These are phyloP conservation scores for Barnettozyma vustinii DNA, from an alignment of 805 yeast genomes.

Conservation along the genomic window DNA sequence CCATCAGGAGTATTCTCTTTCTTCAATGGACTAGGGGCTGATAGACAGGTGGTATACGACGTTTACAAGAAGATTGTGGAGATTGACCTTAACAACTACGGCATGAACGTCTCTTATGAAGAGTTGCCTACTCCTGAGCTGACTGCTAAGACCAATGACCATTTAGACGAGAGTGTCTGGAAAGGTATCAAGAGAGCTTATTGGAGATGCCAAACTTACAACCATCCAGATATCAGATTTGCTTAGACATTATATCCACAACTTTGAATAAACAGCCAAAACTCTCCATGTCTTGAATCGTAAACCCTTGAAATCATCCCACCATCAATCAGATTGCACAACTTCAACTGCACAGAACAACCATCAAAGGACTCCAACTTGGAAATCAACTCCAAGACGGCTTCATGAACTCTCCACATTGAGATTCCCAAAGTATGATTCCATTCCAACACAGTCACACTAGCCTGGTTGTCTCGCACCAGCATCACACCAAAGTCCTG, in stretches of 20 bases:
- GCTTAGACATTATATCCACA: constrained; percentile 9
- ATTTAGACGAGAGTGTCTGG: constrained; percentile 46
- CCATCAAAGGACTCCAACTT: neutral
- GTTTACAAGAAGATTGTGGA: constrained; percentile 82
- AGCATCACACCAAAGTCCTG: neutral
- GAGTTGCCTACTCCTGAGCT: constrained; percentile 42
- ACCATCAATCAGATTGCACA: constrained; percentile 1
- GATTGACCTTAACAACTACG: constrained; percentile 73
- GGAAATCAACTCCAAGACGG: neutral
- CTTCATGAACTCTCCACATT: neutral
- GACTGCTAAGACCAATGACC: constrained; percentile 31
- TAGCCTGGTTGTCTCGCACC: neutral
- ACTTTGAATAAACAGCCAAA: neutral
- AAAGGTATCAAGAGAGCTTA: constrained; percentile 55
- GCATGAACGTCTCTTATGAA: constrained; percentile 56
- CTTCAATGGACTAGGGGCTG: constrained; percentile 89
- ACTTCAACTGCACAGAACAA: neutral
- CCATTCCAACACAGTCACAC: neutral
- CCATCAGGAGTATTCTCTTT: constrained; percentile 84
- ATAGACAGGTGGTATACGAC: constrained; percentile 66
- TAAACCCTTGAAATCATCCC: neutral
- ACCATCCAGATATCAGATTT: constrained; percentile 59
- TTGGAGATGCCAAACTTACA: constrained; percentile 65
- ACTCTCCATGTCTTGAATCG: neutral
- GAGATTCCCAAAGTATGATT: neutral